phyloP scores from a whole-genome alignment of 768 basidiomycete genomes.

The Exidia glandulosa region DNA sequence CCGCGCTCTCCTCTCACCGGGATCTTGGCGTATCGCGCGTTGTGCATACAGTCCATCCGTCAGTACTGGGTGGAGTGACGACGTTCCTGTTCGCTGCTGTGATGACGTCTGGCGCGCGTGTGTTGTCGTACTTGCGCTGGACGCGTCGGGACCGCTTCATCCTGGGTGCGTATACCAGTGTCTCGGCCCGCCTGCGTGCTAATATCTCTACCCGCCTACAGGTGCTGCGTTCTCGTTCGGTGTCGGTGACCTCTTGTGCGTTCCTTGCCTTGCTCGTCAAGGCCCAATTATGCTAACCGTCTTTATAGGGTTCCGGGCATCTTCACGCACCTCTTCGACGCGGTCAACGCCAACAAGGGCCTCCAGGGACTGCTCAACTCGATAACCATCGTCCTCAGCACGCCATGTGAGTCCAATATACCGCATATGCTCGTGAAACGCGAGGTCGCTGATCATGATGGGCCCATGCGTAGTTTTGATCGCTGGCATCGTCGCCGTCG shows the following conservation, averaged over 20 bases:
- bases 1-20: too few species aligned
- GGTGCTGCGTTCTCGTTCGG: conserved; percentile 55
- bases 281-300: background rate
- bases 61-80: conserved; percentile 77
- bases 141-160: conserved; percentile 58
- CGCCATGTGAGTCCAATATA: conserved; percentile 76
- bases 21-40: too few species aligned
- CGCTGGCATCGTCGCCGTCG: too few species aligned
- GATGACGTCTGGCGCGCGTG: conserved; percentile 55
- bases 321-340: conserved; percentile 60
- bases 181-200: background rate
- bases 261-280: background rate
- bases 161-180: conserved; percentile 32
- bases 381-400: conserved; percentile 69
- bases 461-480: too few species aligned
- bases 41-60: conserved; percentile 48
- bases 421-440: too few species aligned
- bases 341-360: conserved; percentile 44
- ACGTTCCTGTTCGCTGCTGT: conserved; percentile 80
- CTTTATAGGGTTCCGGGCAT: conserved; percentile 35
- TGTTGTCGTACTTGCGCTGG: conserved; percentile 49
- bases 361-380: conserved; percentile 62
- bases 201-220: background rate
- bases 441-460: too few species aligned
- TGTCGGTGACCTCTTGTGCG: conserved; percentile 49